These are phyloP conservation scores for Colletotrichum somersetense DNA, from an alignment of 2,329 filamentous ascomycete genomes.

Conservation along the genomic window DNA sequence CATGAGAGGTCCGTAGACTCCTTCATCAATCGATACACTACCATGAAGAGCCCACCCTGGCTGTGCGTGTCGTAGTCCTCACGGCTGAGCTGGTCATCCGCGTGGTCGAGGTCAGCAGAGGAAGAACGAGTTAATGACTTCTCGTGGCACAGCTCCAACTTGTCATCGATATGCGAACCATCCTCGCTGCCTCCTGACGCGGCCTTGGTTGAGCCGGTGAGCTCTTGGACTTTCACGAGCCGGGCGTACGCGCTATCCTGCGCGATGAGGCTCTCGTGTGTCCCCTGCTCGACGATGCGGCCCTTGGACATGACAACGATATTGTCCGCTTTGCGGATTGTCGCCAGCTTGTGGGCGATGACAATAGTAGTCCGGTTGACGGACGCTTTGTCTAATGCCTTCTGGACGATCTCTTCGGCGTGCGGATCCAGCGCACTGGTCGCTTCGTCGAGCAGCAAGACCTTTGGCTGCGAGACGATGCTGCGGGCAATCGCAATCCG, in stretches of 20 bases:
- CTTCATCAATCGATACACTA: neutral
- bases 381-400: neutral
- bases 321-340: slow-evolving; percentile 42
- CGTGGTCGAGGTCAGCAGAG: neutral
- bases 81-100: neutral
- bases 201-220: neutral
- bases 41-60: neutral
- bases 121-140: neutral
- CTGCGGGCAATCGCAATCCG: slow-evolving; percentile 74
- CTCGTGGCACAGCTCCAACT: neutral
- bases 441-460: neutral
- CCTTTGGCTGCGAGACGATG: slow-evolving; percentile 61
- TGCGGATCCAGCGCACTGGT: neutral
- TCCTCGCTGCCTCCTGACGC: neutral
- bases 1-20: neutral
- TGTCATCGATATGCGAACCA: neutral
- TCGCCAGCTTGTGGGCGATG: slow-evolving; percentile 2
- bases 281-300: slow-evolving; percentile 45
- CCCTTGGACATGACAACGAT: slow-evolving; percentile 51
- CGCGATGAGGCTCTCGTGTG: slow-evolving; percentile 42
- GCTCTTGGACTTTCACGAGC: slow-evolving; percentile 44
- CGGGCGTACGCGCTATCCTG: neutral
- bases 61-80: neutral
- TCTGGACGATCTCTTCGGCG: neutral
- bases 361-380: neutral